These are phyloP conservation scores for Colletotrichum liaoningense DNA, from an alignment of 2,329 filamentous ascomycete species.

Conservation along the genomic window DNA sequence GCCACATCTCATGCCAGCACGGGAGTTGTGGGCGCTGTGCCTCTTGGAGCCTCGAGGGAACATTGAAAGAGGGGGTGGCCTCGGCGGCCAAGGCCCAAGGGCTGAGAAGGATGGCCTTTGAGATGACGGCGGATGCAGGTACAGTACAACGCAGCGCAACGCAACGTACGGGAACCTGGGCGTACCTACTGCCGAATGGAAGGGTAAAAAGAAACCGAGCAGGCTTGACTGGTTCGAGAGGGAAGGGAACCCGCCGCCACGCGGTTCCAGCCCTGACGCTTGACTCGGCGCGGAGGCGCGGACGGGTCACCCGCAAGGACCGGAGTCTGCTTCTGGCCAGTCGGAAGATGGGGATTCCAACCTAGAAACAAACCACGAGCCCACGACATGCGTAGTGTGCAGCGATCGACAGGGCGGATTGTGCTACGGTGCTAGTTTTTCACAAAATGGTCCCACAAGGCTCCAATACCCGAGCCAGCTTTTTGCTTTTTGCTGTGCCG, in stretches of 20 bases:
- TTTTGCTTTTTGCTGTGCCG: background rate
- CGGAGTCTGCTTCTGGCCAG: conserved; percentile 10
- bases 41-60: background rate
- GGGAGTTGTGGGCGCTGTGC: conserved; percentile 1
- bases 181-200: background rate
- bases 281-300: conserved; percentile 29
- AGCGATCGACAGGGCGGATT: conserved; percentile 32
- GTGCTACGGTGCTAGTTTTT: conserved; percentile 12
- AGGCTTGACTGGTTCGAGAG: background rate
- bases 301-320: conserved; percentile 17
- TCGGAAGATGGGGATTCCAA: conserved; percentile 22
- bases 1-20: conserved; percentile 1
- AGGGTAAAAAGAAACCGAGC: background rate
- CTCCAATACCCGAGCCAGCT: conserved; percentile 2
- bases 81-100: background rate
- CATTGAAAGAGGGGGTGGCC: background rate
- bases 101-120: conserved; percentile 6
- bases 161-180: conserved; percentile 6
- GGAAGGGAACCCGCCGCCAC: conserved; percentile 13
- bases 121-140: conserved; percentile 29
- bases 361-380: conserved; percentile 15
- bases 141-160: conserved; percentile 26
- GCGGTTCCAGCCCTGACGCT: conserved; percentile 24
- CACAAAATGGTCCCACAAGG: conserved; percentile 26
- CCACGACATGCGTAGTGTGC: conserved; percentile 22